Evolutionary conservation across 371 early-diverging fungal genomes (phyloP).

Genomic region (Dichotomocladium elegans): DNA sequence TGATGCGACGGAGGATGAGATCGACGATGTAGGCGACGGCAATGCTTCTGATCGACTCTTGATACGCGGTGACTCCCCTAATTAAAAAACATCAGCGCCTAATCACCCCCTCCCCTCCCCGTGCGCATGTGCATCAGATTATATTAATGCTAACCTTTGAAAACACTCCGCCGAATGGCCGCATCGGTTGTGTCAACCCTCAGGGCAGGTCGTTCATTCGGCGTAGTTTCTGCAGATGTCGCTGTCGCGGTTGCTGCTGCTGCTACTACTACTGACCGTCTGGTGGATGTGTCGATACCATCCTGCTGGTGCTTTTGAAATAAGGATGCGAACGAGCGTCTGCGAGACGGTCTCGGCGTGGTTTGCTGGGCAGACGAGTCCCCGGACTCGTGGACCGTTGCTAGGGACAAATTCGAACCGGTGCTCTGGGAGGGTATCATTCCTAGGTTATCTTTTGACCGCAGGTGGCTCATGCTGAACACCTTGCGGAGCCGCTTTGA

Average conservation of each 20-base stretch:
- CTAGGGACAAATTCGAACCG: slow-evolving; percentile 6
- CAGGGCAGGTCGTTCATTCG: slow-evolving; percentile 20
- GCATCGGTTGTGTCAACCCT: slow-evolving; percentile 24
- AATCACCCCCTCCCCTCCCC: too few species aligned
- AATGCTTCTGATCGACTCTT: not conserved
- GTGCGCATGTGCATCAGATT: not conserved
- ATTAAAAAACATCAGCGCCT: too few species aligned
- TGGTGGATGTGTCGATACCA: not conserved
- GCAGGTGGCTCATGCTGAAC: slow-evolving; percentile 43
- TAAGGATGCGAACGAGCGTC: slow-evolving; percentile 41
- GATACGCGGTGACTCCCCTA: not conserved
- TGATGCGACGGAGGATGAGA: slow-evolving; percentile 24
- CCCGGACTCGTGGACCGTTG: slow-evolving; percentile 9
- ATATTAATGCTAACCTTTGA: slow-evolving; percentile 24
- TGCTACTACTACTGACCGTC: too few species aligned
- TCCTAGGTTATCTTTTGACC: slow-evolving; percentile 10
- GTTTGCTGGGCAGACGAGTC: slow-evolving; percentile 7
- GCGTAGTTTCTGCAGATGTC: slow-evolving; percentile 9
- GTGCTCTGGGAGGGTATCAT: not conserved
- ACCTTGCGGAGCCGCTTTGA: slow-evolving; percentile 47
- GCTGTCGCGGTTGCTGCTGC: slow-evolving; percentile 15
- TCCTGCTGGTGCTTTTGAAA: slow-evolving; percentile 29
- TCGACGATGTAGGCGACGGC: slow-evolving; percentile 35
- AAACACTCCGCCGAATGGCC: slow-evolving; percentile 15
- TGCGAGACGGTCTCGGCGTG: slow-evolving; percentile 21